Base-by-base conservation (phyloP, 1,284 basidiomycete species). In the Tremellales sp. region DNA sequence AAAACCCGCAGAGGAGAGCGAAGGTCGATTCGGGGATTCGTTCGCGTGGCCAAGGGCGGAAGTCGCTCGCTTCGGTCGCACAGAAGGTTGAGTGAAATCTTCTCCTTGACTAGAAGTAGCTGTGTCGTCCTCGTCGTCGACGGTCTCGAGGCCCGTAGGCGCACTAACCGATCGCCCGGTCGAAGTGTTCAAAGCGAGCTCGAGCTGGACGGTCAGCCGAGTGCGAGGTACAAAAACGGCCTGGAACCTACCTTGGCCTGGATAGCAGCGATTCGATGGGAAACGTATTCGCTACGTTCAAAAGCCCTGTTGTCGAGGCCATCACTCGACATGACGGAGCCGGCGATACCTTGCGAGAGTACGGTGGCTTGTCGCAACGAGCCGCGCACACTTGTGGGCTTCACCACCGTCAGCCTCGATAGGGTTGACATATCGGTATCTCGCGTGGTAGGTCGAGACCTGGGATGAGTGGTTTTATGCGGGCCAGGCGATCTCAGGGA, bases 181-280 rank as follows among this genome's bases (percentile, higher is more conserved):
- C 15, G 29, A 31, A 15, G 10, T 45, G 23, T 47, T 43, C 21
- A 57, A 42, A 1, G 54, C 54, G 21, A 51, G 26, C 33, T 53
- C 54, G 21, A 57, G 54, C 54, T 56, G n/a, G 8, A 22, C 22
- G 6, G 27, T 43, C 37, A 43, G n/a, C 6, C 13, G 17, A 22
- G n/a, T 12, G n/a, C 17, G 31, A 21, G 13, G 21, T 8, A 10
- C 10, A 8, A n/a, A n/a, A n/a, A n/a, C n/a, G n/a, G n/a, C n/a
- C n/a, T n/a, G 36, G 19, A 19, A 43, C 54, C 41, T 40, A 61
- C 59, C 51, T 61, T 61, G 24, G 53, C 55, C 37, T 61, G 60
- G 26, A 61, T 59, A 43, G 40, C 52, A 0, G 54, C 57, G 23
- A 61, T 52, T 15, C 57, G 42, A 39, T 55, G 33, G 17, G 54